phyloP scores from a whole-genome alignment of 164 flowering plant genomes.

The Macadamia integrifolia region DNA sequence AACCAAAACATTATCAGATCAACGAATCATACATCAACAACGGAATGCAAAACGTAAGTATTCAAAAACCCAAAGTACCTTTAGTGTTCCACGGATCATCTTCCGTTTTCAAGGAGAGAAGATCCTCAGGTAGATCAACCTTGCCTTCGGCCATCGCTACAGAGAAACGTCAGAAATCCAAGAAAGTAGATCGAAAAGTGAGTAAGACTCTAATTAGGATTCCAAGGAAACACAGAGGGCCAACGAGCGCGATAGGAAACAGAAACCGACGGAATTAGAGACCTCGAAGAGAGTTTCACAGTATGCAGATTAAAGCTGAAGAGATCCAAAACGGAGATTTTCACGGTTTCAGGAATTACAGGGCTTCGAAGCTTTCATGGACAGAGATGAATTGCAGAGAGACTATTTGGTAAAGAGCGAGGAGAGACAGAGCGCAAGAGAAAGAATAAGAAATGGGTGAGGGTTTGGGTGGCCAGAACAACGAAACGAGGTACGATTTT shows the following conservation, averaged over 20 bases:
- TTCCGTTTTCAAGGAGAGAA: conserved; percentile 40
- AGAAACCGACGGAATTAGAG: neutral
- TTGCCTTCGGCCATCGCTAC: conserved; percentile 56
- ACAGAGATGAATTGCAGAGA: neutral
- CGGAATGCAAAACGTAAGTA: neutral
- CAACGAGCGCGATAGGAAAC: neutral
- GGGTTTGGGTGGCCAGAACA: neutral
- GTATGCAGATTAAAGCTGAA: neutral
- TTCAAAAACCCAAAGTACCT: conserved; percentile 31
- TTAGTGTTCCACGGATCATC: conserved; percentile 45
- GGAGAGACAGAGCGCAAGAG: neutral
- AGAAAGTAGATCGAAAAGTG: conserved; percentile 1
- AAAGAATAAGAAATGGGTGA: neutral
- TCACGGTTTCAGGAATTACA: neutral
- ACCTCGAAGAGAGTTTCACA: neutral
- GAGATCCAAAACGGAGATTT: neutral
- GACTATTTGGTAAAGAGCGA: neutral
- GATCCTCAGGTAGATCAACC: conserved; percentile 74
- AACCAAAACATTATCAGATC: neutral
- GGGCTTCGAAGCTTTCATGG: conserved; percentile 5
- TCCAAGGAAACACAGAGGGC: neutral
- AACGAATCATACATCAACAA: neutral
- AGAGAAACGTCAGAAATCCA: neutral
- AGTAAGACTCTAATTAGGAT: neutral
- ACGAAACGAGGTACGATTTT: neutral